These are phyloP conservation scores for Fraxinus albicans DNA, from an alignment of 305 asterid genomes.

Conservation along the genomic window DNA sequence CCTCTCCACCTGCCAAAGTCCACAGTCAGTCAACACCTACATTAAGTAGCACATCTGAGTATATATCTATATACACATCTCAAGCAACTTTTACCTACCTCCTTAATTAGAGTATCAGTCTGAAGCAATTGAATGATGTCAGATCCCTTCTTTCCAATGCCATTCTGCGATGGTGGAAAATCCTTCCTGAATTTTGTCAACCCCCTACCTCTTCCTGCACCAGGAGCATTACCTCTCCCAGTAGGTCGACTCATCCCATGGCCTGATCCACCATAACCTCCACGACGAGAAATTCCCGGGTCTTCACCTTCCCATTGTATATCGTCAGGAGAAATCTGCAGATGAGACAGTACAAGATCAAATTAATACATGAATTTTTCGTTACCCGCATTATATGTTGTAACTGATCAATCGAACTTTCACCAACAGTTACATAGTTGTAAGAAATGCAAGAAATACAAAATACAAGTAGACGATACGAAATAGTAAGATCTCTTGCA, in stretches of 20 bases:
- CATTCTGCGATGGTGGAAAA: constrained; percentile 58
- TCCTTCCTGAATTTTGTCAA: constrained; percentile 51
- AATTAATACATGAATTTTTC: background rate
- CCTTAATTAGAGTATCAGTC: constrained; percentile 59
- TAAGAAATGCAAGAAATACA: background rate
- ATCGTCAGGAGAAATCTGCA: constrained; percentile 61
- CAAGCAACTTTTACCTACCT: constrained; percentile 36
- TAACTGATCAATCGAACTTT: background rate
- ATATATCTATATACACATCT: background rate
- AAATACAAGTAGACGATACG: background rate
- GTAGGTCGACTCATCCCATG: constrained; percentile 40
- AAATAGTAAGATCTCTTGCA: background rate
- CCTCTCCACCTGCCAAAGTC: constrained; percentile 41
- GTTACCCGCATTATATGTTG: background rate
- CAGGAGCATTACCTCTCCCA: constrained; percentile 43
- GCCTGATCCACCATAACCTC: constrained; percentile 45
- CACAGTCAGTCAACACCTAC: constrained; percentile 17
- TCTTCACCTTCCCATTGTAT: constrained; percentile 67
- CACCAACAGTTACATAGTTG: background rate
- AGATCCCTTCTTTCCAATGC: constrained; percentile 51
- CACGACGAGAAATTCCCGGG: constrained; percentile 50
- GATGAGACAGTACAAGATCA: constrained; percentile 3
- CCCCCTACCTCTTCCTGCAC: constrained; percentile 68
- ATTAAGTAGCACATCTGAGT: background rate
- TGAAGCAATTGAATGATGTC: constrained; percentile 63